Evolutionary conservation across 495 filamentous ascomycete species (phyloP), one percentile per base, ranked within the genome.

Genomic region (Aspergillus biplanus): DNA sequence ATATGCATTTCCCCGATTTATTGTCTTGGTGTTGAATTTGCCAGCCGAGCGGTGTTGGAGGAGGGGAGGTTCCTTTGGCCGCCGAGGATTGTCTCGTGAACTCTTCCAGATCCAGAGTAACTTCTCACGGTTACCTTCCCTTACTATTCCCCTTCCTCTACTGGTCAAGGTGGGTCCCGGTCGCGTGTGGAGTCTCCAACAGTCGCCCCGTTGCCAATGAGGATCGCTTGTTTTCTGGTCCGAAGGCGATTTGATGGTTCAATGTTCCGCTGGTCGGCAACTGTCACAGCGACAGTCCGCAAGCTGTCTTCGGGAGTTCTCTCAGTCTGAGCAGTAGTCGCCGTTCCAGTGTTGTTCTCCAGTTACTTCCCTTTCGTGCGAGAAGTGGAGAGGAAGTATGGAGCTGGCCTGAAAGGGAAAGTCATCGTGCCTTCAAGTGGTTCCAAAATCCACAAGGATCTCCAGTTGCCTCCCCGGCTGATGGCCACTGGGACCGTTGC

Each of bases 391-490:
- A 56, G 55, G 62, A 55, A 56, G 46, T 7, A 44, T 48, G 56
- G 63, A 49, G 55, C 60, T 52, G 9, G 37, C 66, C 59, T 58
- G 59, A 68, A 68, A 52, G 59, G 66, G 66, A 63, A 68, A 65
- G 56, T 62, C 37, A 49, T 65, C 66, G 33, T 65, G 59, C 46
- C 21, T 64, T 34, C 42, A 53, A 27, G 39, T 48, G 31, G 53
- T 37, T 35, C 33, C 49, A 18, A 8, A n/a, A n/a, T n/a, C n/a
- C n/a, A n/a, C n/a, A n/a, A 6, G 1, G 12, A 9, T 33, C 42
- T 44, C 21, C 46, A 12, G 46, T 32, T 52, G 47, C 49, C 46
- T 33, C 31, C 44, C 12, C 8, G 5, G 52, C 47, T 49, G n/a
- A 49, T 16, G 39, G 53, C 54, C 42, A 57, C 61, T 62, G 35